These are phyloP conservation scores for Starmerella potacharoeniae DNA, from an alignment of 805 yeast species.

Conservation along the genomic window DNA sequence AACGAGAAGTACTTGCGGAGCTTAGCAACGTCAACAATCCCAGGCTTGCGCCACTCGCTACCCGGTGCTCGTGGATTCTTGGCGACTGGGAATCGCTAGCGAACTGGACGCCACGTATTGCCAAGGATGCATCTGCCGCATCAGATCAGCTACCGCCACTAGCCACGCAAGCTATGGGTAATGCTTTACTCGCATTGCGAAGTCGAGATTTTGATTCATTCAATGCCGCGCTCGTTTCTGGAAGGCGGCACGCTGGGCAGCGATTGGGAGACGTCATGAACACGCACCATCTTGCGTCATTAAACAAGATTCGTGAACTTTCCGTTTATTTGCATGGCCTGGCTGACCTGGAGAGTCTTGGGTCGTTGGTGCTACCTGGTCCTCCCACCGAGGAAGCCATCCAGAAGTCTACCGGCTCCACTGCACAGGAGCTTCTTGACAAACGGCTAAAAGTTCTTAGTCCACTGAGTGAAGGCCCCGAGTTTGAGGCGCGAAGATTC, in stretches of 20 bases:
- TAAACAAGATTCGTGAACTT: constrained; percentile 33
- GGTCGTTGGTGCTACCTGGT: constrained; percentile 19
- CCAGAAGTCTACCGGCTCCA: neutral
- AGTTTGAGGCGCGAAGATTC: constrained; percentile 50
- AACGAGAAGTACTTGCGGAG: constrained; percentile 49
- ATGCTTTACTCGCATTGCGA: constrained; percentile 41
- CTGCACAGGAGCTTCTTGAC: constrained; percentile 4
- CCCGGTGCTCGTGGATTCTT: constrained; percentile 61
- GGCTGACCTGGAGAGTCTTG: constrained; percentile 42
- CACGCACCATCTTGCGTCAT: constrained; percentile 34
- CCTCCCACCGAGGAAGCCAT: neutral
- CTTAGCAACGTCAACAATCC: constrained; percentile 27
- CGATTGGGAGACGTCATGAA: constrained; percentile 38
- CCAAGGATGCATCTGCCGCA: neutral
- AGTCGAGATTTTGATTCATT: constrained; percentile 30
- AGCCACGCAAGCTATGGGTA: constrained; percentile 33
- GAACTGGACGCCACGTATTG: constrained; percentile 31
- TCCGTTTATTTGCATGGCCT: constrained; percentile 50
- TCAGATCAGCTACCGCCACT: constrained; percentile 9
- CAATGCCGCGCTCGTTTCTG: constrained; percentile 35
- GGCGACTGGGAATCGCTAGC: constrained; percentile 38
- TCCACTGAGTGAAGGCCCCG: constrained; percentile 34
- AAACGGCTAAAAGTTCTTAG: constrained; percentile 19
- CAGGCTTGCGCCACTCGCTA: constrained; percentile 44
- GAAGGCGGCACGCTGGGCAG: constrained; percentile 49